Evolutionary conservation across 495 filamentous ascomycete species (phyloP).

Genomic region (Entonaema liquescens): DNA sequence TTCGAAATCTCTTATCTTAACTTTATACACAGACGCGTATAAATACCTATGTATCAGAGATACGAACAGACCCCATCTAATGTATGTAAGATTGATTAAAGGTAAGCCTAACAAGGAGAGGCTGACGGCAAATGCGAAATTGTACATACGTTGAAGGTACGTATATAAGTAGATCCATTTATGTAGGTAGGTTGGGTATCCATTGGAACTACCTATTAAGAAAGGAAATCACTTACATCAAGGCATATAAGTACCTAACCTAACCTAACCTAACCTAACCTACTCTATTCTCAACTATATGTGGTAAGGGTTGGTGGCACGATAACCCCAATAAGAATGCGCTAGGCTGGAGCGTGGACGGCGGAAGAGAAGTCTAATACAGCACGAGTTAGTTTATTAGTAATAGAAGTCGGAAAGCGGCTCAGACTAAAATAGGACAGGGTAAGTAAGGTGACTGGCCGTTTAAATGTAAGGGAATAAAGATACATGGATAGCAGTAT

Average conservation of each 20-base stretch:
- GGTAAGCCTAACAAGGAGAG: slow-evolving; percentile 25
- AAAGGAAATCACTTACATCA: background rate
- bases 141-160: background rate
- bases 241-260: background rate
- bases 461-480: slow-evolving; percentile 16
- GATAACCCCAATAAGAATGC: slow-evolving; percentile 26
- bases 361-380: slow-evolving; percentile 24
- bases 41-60: slow-evolving; percentile 5
- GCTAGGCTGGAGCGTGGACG: slow-evolving; percentile 22
- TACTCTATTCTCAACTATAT: no score
- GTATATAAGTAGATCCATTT: background rate
- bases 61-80: slow-evolving; percentile 3
- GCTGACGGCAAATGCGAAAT: slow-evolving; percentile 27
- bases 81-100: slow-evolving; percentile 26
- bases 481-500: slow-evolving; percentile 1
- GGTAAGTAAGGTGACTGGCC: slow-evolving; percentile 16
- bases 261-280: background rate
- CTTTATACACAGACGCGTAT: slow-evolving; percentile 20
- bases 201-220: no score
- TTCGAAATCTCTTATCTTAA: slow-evolving; percentile 26
- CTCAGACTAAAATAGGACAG: slow-evolving; percentile 24
- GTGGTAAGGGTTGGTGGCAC: slow-evolving; percentile 5
- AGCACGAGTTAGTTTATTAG: slow-evolving; percentile 32
- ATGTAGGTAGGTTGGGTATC: slow-evolving; percentile 3
- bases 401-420: slow-evolving; percentile 35